Evolutionary conservation across 225 moss, liverwort and hornwort species (phyloP), one percentile per base, ranked within the genome.

Genomic region (Marchantia polymorpha): DNA sequence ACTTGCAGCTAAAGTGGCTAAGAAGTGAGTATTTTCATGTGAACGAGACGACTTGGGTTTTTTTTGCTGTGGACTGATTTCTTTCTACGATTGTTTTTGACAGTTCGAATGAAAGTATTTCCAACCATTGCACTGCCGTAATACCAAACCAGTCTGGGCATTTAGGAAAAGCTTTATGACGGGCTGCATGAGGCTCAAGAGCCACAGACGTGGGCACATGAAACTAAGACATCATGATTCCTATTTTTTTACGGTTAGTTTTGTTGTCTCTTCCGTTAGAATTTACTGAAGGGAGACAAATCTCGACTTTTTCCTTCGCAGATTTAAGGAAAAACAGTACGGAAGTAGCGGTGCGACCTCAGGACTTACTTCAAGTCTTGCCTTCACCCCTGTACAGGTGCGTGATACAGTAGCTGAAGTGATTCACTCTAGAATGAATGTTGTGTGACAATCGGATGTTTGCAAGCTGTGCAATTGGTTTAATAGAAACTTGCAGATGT

Each of bases 311-410:
- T 15, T 73, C 14, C 2, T 73, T 15, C 26, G 19, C 89, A 96
- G 96, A 69, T 99, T 99, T 76, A 99, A 99, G 83, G 97, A 99
- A 86, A 99, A 94, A 82, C 89, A 93, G 7, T 94, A 93, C 76
- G 97, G 97, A 65, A 99, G 93, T 79, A 99, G 97, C 75, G 97
- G 97, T 79, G 97, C 97, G 12, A 99, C 97, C 23, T 99, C 97
- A 58, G 97, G 97, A 56, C 89, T 99, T 79, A 94, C 94, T 55
- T 99, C 97, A 67, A 99, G 97, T 88, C 91, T 99, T 86, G 97
- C 97, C 25, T 99, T 99, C 76, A 99, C 97, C 52, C 97, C 97
- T 86, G 94, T 94, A 29, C 97, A 97, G 96, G 94, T 96, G 73
- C 47, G 81, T 56, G 3, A 48, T 22, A 49, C 39, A 39, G 39